Base-by-base conservation (phyloP, 352 stramenopile genomes). In the Globisporangium spiculum region DNA sequence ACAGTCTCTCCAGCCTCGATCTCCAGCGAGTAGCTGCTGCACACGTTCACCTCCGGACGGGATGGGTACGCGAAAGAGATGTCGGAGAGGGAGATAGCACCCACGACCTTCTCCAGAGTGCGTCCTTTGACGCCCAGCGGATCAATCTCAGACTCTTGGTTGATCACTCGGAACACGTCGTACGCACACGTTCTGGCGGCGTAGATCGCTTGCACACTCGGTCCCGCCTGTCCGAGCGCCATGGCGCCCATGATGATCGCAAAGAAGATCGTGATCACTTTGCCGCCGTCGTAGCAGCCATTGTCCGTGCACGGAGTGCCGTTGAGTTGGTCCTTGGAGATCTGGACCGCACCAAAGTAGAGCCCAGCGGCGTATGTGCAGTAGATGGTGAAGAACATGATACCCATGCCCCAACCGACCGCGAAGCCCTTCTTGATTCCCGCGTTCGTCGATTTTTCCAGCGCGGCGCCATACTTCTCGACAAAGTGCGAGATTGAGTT, bases 1-100 rank as follows among this genome's bases (percentile, higher is more conserved):
- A 94, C 75, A 20, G 84, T 93, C 67, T 93, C 79, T 46, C 86
- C 88, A 30, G 83, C 68, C 59, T 83, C 78, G 41, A 97, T 89
- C 3, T 68, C 76, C 38, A 90, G 61, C 4, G 73, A 84, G 48
- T 89, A 90, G 32, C 84, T 76, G 60, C 70, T 78, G 68, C 81
- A 89, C 14, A 91, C 78, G n/a, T 77, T 74, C 18, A 87, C 66
- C 9, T 90, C 69, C 10, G 83, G 80, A 4, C 81, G 79, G 14
- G 81, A 84, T 24, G 83, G 84, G 60, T 90, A 90, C 10, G 79
- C 76, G 63, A 92, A 92, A 1, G 76, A 77, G 7, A 99, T 94
- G 63, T 94, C 84, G 20, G 92, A 83, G 68, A 99, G 88, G 38
- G 88, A 65, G 63, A 93, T 91, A 3, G 56, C 50, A 22, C 83